Evolutionary conservation across 2,329 filamentous ascomycete genomes (phyloP).

Genomic region (Trichoderma sp.): DNA sequence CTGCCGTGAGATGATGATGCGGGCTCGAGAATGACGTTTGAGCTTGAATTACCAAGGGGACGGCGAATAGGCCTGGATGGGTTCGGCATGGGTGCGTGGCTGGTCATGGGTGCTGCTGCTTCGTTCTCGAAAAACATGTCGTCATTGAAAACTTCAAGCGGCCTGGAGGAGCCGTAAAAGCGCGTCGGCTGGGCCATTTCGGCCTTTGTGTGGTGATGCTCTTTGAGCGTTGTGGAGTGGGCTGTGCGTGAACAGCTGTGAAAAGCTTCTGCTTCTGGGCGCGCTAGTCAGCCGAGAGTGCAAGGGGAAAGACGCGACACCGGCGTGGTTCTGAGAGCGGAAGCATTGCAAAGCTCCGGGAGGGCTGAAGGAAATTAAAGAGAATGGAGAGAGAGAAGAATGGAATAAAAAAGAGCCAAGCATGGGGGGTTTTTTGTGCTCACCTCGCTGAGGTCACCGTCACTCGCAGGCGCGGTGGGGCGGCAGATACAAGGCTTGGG

Average conservation of each 20-base stretch:
- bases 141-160: conserved; percentile 56
- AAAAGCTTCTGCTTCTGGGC: background rate
- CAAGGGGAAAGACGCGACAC: conserved; percentile 13
- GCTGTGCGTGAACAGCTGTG: background rate
- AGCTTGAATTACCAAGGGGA: conserved; percentile 52
- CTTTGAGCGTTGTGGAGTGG: conserved; percentile 7
- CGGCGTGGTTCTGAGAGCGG: background rate
- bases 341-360: conserved; percentile 2
- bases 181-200: conserved; percentile 56
- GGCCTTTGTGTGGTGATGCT: conserved; percentile 36
- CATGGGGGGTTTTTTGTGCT: conserved; percentile 11
- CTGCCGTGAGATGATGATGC: conserved; percentile 53
- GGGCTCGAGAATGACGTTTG: conserved; percentile 69
- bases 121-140: conserved; percentile 49
- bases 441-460: conserved; percentile 23
- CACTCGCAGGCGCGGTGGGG: conserved; percentile 21
- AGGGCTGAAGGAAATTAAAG: conserved; percentile 1
- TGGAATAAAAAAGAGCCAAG: background rate
- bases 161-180: conserved; percentile 48
- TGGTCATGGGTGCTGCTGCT: conserved; percentile 47
- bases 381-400: background rate
- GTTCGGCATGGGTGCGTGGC: conserved; percentile 58
- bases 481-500: conserved; percentile 19
- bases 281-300: conserved; percentile 16
- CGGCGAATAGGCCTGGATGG: conserved; percentile 50